Base-by-base conservation (phyloP, 2,329 filamentous ascomycete species). In the Shiraia sp. region DNA sequence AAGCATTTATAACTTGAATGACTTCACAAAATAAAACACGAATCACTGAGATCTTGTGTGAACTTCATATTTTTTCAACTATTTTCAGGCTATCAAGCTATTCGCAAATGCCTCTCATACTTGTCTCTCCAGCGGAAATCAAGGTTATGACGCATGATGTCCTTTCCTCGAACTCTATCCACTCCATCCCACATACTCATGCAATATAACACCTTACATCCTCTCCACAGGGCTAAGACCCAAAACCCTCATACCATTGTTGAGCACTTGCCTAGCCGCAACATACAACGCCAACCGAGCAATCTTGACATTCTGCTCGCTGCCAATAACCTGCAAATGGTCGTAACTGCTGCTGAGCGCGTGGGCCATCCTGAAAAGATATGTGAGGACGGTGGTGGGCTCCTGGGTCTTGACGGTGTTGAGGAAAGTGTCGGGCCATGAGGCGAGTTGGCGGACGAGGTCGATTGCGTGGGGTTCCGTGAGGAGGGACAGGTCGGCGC, bases 291-390 rank as follows among this genome's bases (percentile, higher is more conserved):
- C 61, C 52, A 66, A 47, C 55, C 89, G 79, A 17, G 87, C 85
- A 59, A 75, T 71, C 76, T 87, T 84, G 40, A 90, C 72, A 64
- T 87, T 83, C 22, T 75, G 76, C 70, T 92, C 87, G 47, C 83
- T 87, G 39, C 88, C 87, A n/a, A 95, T 82, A 39, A 93, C 88
- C 63, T 87, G 82, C 48, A 95, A 76, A 46, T 88, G 84, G 60
- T 91, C 88, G 70, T 95, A 95, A 67, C 86, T 90, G 40, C 81
- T 85, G 73, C 85, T 90, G 40, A 95, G 71, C 17, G 82, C 76
- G 70, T 95, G 89, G 3, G 87, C 88, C 84, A 95, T 87, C 79
- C 88, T 89, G 78, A 92, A 93, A 31, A 93, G 76, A 66, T 92
- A 90, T 4, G 79, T 81, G 26, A 87, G 70, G 28, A 87, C 75